phyloP scores from a whole-genome alignment of 768 basidiomycete species.

The Rhizopogon roseolus region DNA sequence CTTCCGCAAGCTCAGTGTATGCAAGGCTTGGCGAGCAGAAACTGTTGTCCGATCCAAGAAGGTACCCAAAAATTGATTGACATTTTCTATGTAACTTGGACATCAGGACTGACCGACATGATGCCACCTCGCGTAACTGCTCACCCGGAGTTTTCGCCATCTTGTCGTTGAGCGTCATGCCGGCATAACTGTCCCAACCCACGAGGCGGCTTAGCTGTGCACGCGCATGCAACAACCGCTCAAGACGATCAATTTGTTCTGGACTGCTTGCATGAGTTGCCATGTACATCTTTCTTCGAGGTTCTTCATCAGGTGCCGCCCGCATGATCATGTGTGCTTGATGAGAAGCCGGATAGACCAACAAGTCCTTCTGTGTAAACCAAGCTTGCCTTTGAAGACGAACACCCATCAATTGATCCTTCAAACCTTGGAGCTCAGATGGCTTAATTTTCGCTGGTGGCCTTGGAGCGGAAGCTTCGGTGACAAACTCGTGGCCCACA shows the following conservation, averaged over 20 bases:
- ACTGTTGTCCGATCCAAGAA: constrained; percentile 78
- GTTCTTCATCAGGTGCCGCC: constrained; percentile 79
- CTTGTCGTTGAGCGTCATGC: constrained; percentile 87
- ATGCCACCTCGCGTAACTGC: constrained; percentile 10
- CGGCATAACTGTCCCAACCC: constrained; percentile 80
- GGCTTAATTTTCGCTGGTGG: constrained; percentile 66
- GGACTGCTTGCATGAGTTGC: constrained; percentile 74
- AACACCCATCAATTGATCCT: constrained; percentile 73
- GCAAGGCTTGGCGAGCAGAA: constrained; percentile 69
- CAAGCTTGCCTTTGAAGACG: constrained; percentile 70
- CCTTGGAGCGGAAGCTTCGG: constrained; percentile 56
- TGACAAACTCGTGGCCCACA: constrained; percentile 83
- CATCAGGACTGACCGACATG: constrained; percentile 2
- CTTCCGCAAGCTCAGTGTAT: constrained; percentile 64
- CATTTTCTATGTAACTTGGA: constrained; percentile 56
- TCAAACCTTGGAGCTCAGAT: constrained; percentile 65
- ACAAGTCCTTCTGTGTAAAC: constrained; percentile 69
- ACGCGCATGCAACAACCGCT: constrained; percentile 68
- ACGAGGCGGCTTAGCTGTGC: constrained; percentile 81
- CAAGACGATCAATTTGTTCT: constrained; percentile 73
- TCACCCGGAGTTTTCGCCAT: constrained; percentile 94
- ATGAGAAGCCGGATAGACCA: constrained; percentile 79
- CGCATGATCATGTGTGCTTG: constrained; percentile 95
- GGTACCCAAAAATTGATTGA: constrained; percentile 78
- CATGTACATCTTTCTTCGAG: constrained; percentile 77